Base-by-base conservation (phyloP, 2,329 filamentous ascomycete species). In the Daldinia sp. region DNA sequence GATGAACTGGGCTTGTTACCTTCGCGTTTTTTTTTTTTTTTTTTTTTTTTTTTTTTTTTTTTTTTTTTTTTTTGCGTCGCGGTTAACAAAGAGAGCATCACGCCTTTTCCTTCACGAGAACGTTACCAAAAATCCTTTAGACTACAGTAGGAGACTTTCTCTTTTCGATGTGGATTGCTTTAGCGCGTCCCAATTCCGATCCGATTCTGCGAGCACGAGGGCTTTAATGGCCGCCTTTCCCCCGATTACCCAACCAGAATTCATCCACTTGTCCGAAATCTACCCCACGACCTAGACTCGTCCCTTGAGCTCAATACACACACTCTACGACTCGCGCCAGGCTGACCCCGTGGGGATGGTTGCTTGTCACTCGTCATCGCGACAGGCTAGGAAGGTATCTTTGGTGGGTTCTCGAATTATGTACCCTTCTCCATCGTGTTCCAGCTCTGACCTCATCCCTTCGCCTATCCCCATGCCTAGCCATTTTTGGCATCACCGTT, bases 181-280 rank as follows among this genome's bases (percentile, higher is more conserved):
- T 63, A 60, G 57, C 48, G 59, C 30, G 58, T 55, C 42, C 41
- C 41, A 57, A 60, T 57, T 65, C 20, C 57, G 51, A 68, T 60
- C 59, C 55, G 65, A 70, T 56, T 59, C 60, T 54, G 60, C 48
- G 56, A 39, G 53, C 33, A 67, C 26, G 60, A 18, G 46, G 46
- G 44, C 58, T 50, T 39, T 42, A 57, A 61, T 13, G 54, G 50
- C 63, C 72, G 73, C 77, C 75, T 72, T 76, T 75, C 44, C 75
- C 62, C 75, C 75, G 74, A 72, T 64, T 62, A 46, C 57, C 76
- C 77, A 78, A 78, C 76, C 75, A 78, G 68, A 69, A 44, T 54
- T 55, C 75, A 74, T 76, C 77, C 77, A 76, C 75, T 78, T 63
- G 77, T 68, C 77, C 77, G 76, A 77, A 73, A 46, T 70, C 66